Evolutionary conservation across 2,329 filamentous ascomycete genomes (phyloP), one percentile per base, ranked within the genome.

Genomic region (Ascomycota sp.): DNA sequence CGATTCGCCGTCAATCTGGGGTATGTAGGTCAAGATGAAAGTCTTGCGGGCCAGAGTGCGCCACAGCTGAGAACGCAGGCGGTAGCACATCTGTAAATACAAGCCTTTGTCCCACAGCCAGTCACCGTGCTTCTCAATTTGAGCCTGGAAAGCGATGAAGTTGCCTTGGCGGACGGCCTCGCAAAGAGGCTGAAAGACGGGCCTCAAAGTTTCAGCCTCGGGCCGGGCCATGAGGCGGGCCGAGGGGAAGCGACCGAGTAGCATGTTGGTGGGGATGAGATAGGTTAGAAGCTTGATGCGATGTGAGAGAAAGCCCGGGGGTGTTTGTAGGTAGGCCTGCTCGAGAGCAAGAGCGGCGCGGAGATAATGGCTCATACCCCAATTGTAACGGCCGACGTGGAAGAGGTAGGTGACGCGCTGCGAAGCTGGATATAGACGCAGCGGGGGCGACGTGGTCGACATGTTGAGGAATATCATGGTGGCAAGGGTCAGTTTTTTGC

Each of bases 391-490:
- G 12, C 86, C 86, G 5, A 95, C 73, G 47, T 93, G 93, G 56
- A 93, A 94, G 10, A 95, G 72, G 42, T 85, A 95, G 4, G 83
- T 92, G 30, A 93, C 82, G 29, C 83, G 71, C 47, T 95, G 80
- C 5, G 77, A 68, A 15, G 80, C 81, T 3, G 85, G 82, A 44
- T 91, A 95, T 30, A 80, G 67, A 2, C 68, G 63, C 9, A 95
- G 56, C 0, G 82, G 80, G 1, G 83, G 83, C 0, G 80, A 85
- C 38, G 80, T 77, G 33, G 78, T 74, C 29, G 73, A 75, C 38
- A 94, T 86, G 45, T 89, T 91, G 39, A 74, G 75, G 46, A 94
- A 89, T 43, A 94, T 79, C 49, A 86, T 82, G 38, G 80, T 78
- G 11, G 81, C 83, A 32, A 83, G 74, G 36, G 80, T 69, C 3